Base-by-base conservation (phyloP, 2,329 filamentous ascomycete genomes). In the Scytalidium sp. region DNA sequence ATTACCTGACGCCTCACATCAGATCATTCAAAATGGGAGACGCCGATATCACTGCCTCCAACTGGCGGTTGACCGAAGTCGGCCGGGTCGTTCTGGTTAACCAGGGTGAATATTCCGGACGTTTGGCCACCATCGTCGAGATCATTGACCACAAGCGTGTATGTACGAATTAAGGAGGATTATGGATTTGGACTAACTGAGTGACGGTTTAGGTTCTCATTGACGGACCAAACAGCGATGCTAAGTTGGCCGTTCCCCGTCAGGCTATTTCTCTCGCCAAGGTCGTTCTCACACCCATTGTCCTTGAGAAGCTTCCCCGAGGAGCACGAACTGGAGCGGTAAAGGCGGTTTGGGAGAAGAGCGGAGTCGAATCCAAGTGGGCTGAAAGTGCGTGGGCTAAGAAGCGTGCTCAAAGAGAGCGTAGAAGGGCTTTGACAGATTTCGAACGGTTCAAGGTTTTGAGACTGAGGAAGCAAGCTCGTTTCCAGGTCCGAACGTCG, bases 131-230 rank as follows among this genome's bases (percentile, higher is more conserved):
- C 68, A 93, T 99, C 70, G 91, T 96, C 77, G 93, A 99, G 86
- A 97, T 99, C 77, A 94, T 99, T 80, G 94, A 99, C 80, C 93
- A 99, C 88, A 97, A 96, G 85, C 91, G 94, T 79, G 94, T 99
- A 96, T 73, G 94, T 90, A 71, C 19, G 41, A 47, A 46, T 54
- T 29, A n/a, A 36, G 32, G 41, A 27, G 20, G 29, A 25, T 23
- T 36, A 43, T 40, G 11, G 46, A n/a, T 19, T 27, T 39, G 22
- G 51, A 47, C 41, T 19, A 45, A 50, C 36, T 9, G 42, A 22
- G 45, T 49, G 58, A 41, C 43, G 51, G 57, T 67, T 59, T 74
- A 99, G 94, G 90, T 91, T 77, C 87, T 99, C 73, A 84, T 99
- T 72, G 94, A 99, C 76, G 93, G 93, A 73, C 91, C 93, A 70